Percentiles rank a stretch among this genome's conserved stretches.
These are phyloP conservation scores for Barbatosphaeria neglecta DNA, from an alignment of 495 filamentous ascomycete species.

Conservation along the genomic window DNA sequence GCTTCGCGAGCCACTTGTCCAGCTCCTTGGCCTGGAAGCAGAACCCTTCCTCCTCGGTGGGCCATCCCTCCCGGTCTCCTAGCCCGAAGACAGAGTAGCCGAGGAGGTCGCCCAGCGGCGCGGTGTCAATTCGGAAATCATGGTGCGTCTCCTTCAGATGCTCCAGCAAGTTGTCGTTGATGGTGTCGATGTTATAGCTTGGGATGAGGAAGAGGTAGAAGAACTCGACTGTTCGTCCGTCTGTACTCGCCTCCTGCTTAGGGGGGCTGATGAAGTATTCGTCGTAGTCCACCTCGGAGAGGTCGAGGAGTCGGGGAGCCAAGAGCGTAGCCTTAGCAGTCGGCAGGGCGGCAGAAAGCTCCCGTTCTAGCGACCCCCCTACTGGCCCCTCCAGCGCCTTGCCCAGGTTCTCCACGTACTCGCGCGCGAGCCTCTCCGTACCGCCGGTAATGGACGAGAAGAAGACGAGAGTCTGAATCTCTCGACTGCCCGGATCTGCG, in stretches of 20 bases:
- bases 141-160: slow-evolving; percentile 85
- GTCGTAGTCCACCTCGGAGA: slow-evolving; percentile 80
- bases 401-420: slow-evolving; percentile 42
- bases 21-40: slow-evolving; percentile 81
- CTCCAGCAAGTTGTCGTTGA: slow-evolving; percentile 67
- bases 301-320: slow-evolving; percentile 57
- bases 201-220: slow-evolving; percentile 79
- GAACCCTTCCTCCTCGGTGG: slow-evolving; percentile 78
- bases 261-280: slow-evolving; percentile 69
- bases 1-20: slow-evolving; percentile 90
- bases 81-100: slow-evolving; percentile 93
- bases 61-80: slow-evolving; percentile 84
- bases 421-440: slow-evolving; percentile 57
- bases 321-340: no score
- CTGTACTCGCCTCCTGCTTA: slow-evolving; percentile 27
- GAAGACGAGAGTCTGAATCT: slow-evolving; percentile 72
- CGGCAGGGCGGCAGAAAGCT: no score
- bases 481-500: slow-evolving; percentile 10
- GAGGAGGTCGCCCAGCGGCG: slow-evolving; percentile 59
- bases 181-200: slow-evolving; percentile 84
- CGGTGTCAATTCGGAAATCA: slow-evolving; percentile 91
- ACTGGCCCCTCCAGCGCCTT: slow-evolving; percentile 12
- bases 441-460: slow-evolving; percentile 74
- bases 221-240: slow-evolving; percentile 33
- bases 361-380: slow-evolving; percentile 2